Evolutionary conservation across 2,329 filamentous ascomycete genomes (phyloP), one percentile per base, ranked within the genome.

Genomic region (Achaetomium macrosporum): DNA sequence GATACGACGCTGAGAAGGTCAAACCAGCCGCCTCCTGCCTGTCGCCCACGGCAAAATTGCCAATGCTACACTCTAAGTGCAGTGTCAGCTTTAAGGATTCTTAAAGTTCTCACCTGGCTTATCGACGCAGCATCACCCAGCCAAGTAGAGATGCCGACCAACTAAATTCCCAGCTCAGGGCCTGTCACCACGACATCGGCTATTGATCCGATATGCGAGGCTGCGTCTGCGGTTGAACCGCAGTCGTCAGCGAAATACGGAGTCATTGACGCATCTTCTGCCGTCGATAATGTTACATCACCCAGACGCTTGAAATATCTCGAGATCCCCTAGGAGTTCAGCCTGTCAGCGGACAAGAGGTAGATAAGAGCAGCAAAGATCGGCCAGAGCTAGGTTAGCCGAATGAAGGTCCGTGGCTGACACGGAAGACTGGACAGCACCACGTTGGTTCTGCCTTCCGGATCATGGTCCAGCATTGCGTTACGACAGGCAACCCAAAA

Each of bases 1-100:
- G 50, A 57, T 56, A 47, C 50, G 31, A 58, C 55, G 35, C 50
- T 52, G 44, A 46, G 20, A 30, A 53, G 40, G 46, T 30, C 33
- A 45, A 39, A 31, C 53, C 48, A 51, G 49, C 50, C 54, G 50
- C 46, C 53, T 51, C 33, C 47, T 42, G 46, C 46, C 36, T n/a
- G 36, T 37, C 46, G 33, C 47, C 54, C 51, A 45, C 54, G 59
- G 55, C 51, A 61, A 51, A 59, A 59, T 50, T 49, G 17, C 47
- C 43, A 52, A 57, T 61, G 56, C 57, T 47, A 58, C 59, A 47
- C 53, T 57, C 51, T 29, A 48, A 39, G 36, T 40, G 42, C 47
- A 42, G 35, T 47, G 42, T 42, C 42, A 47, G 42, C 41, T 31
- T 19, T 16, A n/a, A 36, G n/a, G 30, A 46, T 15, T 33, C 39